These are phyloP conservation scores for Trapa bicornis DNA, from an alignment of 345 rosid genomes.

Conservation along the genomic window DNA sequence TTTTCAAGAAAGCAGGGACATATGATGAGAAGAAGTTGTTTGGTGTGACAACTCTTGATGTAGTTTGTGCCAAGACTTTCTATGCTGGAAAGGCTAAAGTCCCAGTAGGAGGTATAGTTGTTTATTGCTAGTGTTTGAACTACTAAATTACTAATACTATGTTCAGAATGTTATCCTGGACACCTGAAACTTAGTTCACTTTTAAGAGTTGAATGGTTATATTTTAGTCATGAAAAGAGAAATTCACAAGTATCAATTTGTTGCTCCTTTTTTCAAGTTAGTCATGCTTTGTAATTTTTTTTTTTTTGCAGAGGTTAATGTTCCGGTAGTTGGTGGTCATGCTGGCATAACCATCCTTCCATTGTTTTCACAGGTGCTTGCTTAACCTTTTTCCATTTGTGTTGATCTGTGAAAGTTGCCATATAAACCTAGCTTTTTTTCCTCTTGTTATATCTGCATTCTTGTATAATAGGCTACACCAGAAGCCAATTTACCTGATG, in stretches of 20 bases:
- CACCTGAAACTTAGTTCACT: neutral
- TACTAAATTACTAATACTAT: neutral
- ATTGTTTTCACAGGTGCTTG: constrained; percentile 56
- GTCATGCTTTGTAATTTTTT: neutral
- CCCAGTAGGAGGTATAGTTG: constrained; percentile 31
- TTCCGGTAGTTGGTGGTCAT: constrained; percentile 82
- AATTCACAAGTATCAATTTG: neutral
- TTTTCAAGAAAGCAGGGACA: constrained; percentile 60
- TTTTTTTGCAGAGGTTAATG: constrained; percentile 46
- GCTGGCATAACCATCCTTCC: constrained; percentile 80
- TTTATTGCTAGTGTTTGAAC: neutral
- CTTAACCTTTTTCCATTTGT: neutral
- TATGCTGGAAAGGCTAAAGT: constrained; percentile 59
- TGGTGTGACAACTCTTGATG: constrained; percentile 69
- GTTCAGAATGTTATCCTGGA: neutral
- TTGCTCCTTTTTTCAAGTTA: neutral
- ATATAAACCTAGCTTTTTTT: neutral
- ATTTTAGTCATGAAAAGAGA: neutral
- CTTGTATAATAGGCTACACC: constrained; percentile 51
- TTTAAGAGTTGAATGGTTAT: neutral
- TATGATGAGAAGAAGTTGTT: constrained; percentile 55
- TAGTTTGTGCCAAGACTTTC: constrained; percentile 65
- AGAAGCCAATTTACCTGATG: constrained; percentile 54
- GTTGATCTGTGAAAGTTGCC: neutral
- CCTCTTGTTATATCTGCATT: neutral